Percentiles rank a stretch among this genome's conserved stretches.
Conservation (phyloP, 1,139 yeast genomes). For the Kodamaea arcana region DNA sequence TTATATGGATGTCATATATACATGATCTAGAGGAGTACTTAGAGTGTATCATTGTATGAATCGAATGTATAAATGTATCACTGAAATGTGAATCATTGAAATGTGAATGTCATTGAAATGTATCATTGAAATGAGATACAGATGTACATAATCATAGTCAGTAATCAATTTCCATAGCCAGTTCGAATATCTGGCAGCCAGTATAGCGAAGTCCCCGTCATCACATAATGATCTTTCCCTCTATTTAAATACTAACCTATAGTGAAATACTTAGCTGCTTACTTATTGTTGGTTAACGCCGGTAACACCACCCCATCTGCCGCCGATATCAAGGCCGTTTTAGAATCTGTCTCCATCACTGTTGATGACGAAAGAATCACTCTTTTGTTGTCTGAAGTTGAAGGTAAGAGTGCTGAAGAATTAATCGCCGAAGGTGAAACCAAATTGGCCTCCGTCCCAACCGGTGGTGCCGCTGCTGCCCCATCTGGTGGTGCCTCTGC, state of each 20-base stretch:
- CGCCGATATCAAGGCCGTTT: slow-evolving; percentile 81
- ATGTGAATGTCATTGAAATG: neutral
- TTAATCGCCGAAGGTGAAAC: slow-evolving; percentile 93
- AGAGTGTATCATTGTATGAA: neutral
- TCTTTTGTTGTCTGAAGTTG: slow-evolving; percentile 82
- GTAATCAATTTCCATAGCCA: neutral
- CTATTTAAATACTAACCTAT: slow-evolving; percentile 12
- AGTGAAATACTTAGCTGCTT: slow-evolving; percentile 68
- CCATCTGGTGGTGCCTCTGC: slow-evolving; percentile 66
- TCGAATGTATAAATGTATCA: neutral
- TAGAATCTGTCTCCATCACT: slow-evolving; percentile 93
- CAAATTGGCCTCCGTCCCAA: slow-evolving; percentile 95
- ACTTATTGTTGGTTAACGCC: slow-evolving; percentile 64
- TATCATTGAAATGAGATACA: neutral
- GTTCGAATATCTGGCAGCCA: neutral
- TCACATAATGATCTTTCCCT: too few relatives aligned
- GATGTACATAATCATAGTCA: neutral
- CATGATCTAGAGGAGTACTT: neutral
- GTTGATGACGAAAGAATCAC: slow-evolving; percentile 87
- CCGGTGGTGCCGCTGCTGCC: slow-evolving; percentile 93
- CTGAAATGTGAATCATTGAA: neutral
- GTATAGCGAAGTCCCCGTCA: too few relatives aligned
- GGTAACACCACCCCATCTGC: slow-evolving; percentile 82
- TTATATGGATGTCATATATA: too few relatives aligned
- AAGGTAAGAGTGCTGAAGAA: slow-evolving; percentile 90